phyloP scores from a whole-genome alignment of 2,329 filamentous ascomycete species.

The Arachnopeziza araneosa region DNA sequence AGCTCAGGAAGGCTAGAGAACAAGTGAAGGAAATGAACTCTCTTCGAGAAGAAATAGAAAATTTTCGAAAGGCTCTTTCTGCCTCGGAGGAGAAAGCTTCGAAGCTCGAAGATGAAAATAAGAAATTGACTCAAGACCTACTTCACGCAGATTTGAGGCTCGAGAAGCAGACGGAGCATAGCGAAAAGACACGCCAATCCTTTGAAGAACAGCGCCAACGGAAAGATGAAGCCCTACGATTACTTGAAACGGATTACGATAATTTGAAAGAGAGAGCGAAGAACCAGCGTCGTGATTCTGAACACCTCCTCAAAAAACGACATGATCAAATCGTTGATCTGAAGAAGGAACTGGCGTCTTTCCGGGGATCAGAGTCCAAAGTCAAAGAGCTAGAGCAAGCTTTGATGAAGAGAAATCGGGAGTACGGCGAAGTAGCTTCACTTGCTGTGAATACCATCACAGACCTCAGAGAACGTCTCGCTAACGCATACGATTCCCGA shows the following conservation, averaged over 20 bases:
- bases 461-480: not conserved
- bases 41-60: conserved; percentile 48
- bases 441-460: not conserved
- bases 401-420: conserved; percentile 14
- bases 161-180: conserved; percentile 27
- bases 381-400: conserved; percentile 14
- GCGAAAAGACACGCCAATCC: conserved; percentile 36
- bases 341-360: conserved; percentile 45
- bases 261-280: conserved; percentile 49
- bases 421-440: not conserved
- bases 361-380: conserved; percentile 32
- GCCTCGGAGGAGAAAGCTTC: conserved; percentile 35
- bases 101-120: conserved; percentile 29
- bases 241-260: conserved; percentile 48
- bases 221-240: conserved; percentile 42
- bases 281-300: conserved; percentile 48
- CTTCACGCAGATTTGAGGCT: conserved; percentile 24
- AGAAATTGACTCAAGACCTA: conserved; percentile 25
- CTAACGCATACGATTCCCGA: not conserved
- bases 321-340: conserved; percentile 52
- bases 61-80: conserved; percentile 45
- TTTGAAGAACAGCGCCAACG: conserved; percentile 42
- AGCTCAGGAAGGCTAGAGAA: conserved; percentile 48
- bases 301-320: conserved; percentile 49
- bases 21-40: conserved; percentile 48